Base-by-base conservation (phyloP, 805 yeast genomes). In the Sugiyamaella chiloensis region DNA sequence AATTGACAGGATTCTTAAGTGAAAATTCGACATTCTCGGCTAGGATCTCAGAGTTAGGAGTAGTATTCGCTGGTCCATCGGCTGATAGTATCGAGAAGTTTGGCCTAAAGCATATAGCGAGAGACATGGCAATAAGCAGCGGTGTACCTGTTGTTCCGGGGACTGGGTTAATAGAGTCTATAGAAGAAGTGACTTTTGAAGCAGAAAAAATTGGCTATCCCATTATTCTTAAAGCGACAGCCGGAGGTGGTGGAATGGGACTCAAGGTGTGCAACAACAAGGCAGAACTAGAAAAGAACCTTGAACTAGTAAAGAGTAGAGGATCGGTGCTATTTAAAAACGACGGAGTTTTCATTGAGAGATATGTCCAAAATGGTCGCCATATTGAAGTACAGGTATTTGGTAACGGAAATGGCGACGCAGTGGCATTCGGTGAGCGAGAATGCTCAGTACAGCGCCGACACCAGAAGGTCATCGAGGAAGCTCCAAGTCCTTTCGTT, bases 201-300 rank as follows among this genome's bases (percentile, higher is more conserved):
- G 97, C 96, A 12, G 81, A 78, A 14, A 69, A 77, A 57, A 72
- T 90, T 36, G 75, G 73, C 14, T 91, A 87, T 59, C 97, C 97
- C 24, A 80, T 91, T 29, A 91, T 91, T 96, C 86, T 91, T 40
- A 91, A 91, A 67, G 85, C 96, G 19, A 91, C 98, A 52, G 97
- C 98, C 17, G 98, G 98, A 65, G 98, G 98, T 62, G 98, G 98
- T 67, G 98, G 98, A 69, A 91, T 91, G 61, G 98, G 98, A 55
- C 72, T 91, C 58, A 96, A 90, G 66, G 86, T 88, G 62, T 96
- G 89, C 50, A 96, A 89, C 60, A 75, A 80, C 23, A 85, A 79
- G 57, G 80, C 65, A 14, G 97, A 91, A 50, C 81, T 91, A 55
- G 87, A 81, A 68, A 71, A 84, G 52, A 93, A 88, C 14, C 91